Evolutionary conservation across 192 early-diverging fungal genomes (phyloP).

Genomic region (Rhizophagus prolifer): DNA sequence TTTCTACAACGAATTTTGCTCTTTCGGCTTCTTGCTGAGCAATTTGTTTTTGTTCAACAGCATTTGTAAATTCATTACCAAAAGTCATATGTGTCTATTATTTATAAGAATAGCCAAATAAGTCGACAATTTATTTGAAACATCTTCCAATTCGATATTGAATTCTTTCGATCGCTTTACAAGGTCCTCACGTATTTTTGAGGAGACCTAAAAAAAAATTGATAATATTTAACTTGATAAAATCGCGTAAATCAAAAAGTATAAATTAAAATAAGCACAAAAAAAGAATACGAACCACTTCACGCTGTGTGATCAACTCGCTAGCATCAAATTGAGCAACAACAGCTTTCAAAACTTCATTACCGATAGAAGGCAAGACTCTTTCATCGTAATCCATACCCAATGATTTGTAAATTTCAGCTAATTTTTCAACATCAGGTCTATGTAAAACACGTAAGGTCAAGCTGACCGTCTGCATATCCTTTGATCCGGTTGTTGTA

Average conservation of each 20-base stretch:
- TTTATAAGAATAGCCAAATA: background rate
- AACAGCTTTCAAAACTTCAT: slow-evolving; percentile 97
- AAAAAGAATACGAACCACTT: slow-evolving; percentile 46
- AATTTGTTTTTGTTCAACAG: slow-evolving; percentile 98
- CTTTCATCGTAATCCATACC: slow-evolving; percentile 97
- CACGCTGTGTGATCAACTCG: slow-evolving; percentile 98
- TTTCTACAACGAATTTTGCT: slow-evolving; percentile 96
- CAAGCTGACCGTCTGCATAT: slow-evolving; percentile 98
- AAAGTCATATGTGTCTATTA: slow-evolving; percentile 95
- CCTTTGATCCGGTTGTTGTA: slow-evolving; percentile 98
- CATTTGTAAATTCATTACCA: slow-evolving; percentile 97
- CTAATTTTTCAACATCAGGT: slow-evolving; percentile 74
- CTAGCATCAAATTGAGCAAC: slow-evolving; percentile 98
- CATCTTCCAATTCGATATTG: slow-evolving; percentile 94
- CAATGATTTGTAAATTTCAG: slow-evolving; percentile 84
- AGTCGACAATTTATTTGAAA: slow-evolving; percentile 53
- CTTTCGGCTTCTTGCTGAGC: slow-evolving; percentile 99
- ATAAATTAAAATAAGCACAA: background rate
- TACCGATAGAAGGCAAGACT: slow-evolving; percentile 96
- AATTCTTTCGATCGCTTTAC: slow-evolving; percentile 90
- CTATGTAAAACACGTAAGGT: slow-evolving; percentile 91
- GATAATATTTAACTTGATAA: background rate
- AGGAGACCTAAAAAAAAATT: slow-evolving; percentile 62
- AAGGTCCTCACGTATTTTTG: slow-evolving; percentile 89
- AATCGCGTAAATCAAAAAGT: background rate